These are phyloP conservation scores for Cladosporium colombiae DNA, from an alignment of 2,329 filamentous ascomycete species.

Conservation along the genomic window DNA sequence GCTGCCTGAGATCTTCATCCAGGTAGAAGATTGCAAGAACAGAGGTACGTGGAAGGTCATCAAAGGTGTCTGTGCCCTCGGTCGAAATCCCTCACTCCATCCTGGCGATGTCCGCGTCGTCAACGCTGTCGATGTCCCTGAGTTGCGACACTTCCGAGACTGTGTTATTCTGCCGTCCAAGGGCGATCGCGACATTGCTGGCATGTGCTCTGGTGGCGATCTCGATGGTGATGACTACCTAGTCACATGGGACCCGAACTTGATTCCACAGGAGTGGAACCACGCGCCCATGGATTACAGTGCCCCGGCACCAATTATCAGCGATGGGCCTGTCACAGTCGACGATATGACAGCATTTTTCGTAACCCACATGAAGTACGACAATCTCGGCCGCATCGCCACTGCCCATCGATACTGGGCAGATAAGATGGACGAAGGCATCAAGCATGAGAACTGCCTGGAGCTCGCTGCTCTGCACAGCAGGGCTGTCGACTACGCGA, in stretches of 20 bases:
- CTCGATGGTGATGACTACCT: slow-evolving; percentile 96
- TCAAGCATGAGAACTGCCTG: slow-evolving; percentile 69
- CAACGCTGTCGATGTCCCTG: slow-evolving; percentile 72
- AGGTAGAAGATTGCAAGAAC: slow-evolving; percentile 61
- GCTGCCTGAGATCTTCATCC: slow-evolving; percentile 86
- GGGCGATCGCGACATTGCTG: slow-evolving; percentile 81
- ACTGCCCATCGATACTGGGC: slow-evolving; percentile 77
- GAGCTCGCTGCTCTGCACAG: slow-evolving; percentile 80
- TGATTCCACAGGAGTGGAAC: slow-evolving; percentile 73
- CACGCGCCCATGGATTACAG: slow-evolving; percentile 75
- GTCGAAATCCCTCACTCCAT: slow-evolving; percentile 90
- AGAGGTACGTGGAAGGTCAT: slow-evolving; percentile 64
- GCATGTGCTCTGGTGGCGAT: slow-evolving; percentile 95
- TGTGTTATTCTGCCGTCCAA: slow-evolving; percentile 84
- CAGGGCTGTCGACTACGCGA: slow-evolving; percentile 89
- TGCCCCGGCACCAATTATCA: slow-evolving; percentile 56
- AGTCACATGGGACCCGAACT: slow-evolving; percentile 80
- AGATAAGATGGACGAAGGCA: slow-evolving; percentile 63
- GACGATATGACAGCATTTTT: slow-evolving; percentile 82
- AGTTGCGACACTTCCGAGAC: slow-evolving; percentile 75
- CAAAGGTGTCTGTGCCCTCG: slow-evolving; percentile 76
- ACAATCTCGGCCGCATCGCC: slow-evolving; percentile 77
- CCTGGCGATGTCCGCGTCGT: slow-evolving; percentile 90
- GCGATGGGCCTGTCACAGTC: slow-evolving; percentile 65
- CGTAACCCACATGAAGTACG: slow-evolving; percentile 88